These are phyloP conservation scores for Leishmania major DNA, from an alignment of 208 protist genomes.

Conservation along the genomic window DNA sequence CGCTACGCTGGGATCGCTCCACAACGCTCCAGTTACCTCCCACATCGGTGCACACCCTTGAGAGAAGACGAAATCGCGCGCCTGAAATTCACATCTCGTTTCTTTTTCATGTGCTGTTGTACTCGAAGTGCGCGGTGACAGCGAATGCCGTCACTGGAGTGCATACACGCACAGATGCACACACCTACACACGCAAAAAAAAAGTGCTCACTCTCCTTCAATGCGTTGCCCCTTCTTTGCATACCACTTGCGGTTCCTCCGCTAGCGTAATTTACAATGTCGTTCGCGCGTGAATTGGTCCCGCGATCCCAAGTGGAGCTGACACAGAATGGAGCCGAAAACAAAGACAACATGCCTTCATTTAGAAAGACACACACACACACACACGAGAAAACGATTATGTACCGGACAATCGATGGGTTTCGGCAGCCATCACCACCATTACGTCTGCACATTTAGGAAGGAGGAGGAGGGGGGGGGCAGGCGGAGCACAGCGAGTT, in stretches of 20 bases:
- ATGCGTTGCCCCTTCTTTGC: not conserved
- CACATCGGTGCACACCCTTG: not conserved
- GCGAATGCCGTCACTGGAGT: not conserved
- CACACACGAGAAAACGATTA: not conserved
- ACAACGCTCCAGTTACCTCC: not conserved
- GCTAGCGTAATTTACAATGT: not conserved
- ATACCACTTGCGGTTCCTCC: not conserved
- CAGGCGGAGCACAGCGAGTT: not conserved
- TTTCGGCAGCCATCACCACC: not conserved
- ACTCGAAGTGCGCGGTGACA: not conserved
- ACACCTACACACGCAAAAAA: conserved; percentile 2
- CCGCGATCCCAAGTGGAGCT: not conserved
- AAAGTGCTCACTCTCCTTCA: not conserved
- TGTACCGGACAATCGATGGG: not conserved
- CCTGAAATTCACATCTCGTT: conserved; percentile 12
- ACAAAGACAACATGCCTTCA: conserved; percentile 6
- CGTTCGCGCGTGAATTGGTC: not conserved
- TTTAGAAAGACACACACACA: conserved; percentile 7
- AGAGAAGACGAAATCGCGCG: not conserved
- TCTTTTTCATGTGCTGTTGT: not conserved
- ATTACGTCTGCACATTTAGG: not conserved
- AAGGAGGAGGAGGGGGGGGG: not conserved
- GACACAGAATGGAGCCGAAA: not conserved
- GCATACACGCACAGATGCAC: conserved; percentile 14
- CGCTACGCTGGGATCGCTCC: no score